Percentiles rank a stretch among this genome's conserved stretches.
Conservation (phyloP, 345 rosid species). For the Eucalyptus victrix region DNA sequence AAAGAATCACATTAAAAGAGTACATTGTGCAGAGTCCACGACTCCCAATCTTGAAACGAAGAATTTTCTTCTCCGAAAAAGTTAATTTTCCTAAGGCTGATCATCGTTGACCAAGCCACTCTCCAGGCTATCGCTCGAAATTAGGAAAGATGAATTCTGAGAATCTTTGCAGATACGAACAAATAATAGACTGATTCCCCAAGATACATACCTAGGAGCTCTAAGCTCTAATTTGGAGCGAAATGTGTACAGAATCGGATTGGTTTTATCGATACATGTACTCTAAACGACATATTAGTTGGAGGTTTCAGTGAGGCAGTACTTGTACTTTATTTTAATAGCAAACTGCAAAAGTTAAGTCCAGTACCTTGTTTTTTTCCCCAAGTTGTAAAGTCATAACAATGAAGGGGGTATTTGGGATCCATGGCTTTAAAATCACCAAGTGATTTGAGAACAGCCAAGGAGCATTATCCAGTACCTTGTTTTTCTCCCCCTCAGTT, state of each 20-base stretch:
- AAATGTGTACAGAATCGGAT: not conserved
- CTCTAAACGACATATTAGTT: not conserved
- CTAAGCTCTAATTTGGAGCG: not conserved
- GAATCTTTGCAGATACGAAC: not conserved
- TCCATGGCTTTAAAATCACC: no score
- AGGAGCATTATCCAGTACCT: no score
- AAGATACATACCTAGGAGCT: not conserved
- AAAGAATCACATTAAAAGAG: no score
- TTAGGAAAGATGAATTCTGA: not conserved
- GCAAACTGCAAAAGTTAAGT: not conserved
- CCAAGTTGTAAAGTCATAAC: no score
- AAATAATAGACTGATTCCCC: not conserved
- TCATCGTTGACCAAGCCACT: not conserved
- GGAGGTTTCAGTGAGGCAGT: not conserved
- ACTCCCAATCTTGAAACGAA: not conserved
- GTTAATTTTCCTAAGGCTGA: not conserved
- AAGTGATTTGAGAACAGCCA: no score
- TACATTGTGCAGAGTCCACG: not conserved
- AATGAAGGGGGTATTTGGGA: no score
- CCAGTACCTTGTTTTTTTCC: not conserved
- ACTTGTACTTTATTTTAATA: not conserved
- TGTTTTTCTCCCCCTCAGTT: no score
- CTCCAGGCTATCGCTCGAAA: not conserved
- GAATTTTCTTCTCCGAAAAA: not conserved
- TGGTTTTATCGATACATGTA: not conserved